Percentiles rank a stretch among this genome's conserved stretches.
Conservation (phyloP, 2,329 filamentous ascomycete genomes). For the Neospermospora avenae region DNA sequence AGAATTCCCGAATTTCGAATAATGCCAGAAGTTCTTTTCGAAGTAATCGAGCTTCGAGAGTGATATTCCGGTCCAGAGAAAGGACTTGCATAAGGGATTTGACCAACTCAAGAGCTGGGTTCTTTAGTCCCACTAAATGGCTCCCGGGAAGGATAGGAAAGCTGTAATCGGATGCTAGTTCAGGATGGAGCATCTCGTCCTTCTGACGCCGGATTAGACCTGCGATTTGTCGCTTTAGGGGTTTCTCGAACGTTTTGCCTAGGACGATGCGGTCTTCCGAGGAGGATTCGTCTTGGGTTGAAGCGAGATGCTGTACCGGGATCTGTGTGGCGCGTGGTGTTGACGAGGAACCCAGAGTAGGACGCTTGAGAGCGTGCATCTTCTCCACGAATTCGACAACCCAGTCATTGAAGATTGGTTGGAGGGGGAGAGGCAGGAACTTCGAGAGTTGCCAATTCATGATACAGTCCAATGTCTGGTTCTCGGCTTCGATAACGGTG, state of each 20-base stretch:
- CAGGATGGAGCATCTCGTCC: conserved; percentile 83
- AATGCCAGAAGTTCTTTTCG: conserved; percentile 85
- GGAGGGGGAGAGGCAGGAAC: conserved; percentile 77
- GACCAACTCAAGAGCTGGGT: conserved; percentile 84
- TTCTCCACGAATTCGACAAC: conserved; percentile 91
- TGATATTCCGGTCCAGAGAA: conserved; percentile 84
- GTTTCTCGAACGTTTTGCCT: conserved; percentile 80
- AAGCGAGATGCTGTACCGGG: conserved; percentile 53
- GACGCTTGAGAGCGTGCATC: conserved; percentile 84
- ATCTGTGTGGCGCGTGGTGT: conserved; percentile 58
- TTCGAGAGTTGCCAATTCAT: conserved; percentile 99
- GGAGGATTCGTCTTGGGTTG: conserved; percentile 56
- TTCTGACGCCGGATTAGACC: conserved; percentile 81
- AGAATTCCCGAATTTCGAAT: conserved; percentile 95
- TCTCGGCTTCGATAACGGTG: conserved; percentile 71
- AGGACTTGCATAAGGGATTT: conserved; percentile 93
- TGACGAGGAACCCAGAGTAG: conserved; percentile 46
- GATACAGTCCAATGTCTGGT: conserved; percentile 80
- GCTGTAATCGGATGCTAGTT: conserved; percentile 79
- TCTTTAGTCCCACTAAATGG: conserved; percentile 54
- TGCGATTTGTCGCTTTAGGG: conserved; percentile 83
- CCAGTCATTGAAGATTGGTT: conserved; percentile 87
- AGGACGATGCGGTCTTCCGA: conserved; percentile 63
- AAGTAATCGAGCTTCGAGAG: conserved; percentile 80
- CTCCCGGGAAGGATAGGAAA: conserved; percentile 80